phyloP scores from a whole-genome alignment of 148 eudicot genomes.

The Silene conica region DNA sequence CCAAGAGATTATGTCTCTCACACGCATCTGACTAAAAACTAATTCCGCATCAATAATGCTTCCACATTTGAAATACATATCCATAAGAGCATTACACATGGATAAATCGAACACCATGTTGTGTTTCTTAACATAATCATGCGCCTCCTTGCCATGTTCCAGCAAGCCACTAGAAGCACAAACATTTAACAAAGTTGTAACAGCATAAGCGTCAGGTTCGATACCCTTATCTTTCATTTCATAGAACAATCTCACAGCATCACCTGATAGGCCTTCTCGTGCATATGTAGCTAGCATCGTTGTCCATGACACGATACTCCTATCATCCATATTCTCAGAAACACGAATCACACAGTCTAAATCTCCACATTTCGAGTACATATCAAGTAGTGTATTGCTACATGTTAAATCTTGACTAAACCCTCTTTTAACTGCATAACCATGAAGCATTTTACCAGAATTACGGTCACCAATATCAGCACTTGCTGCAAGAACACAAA shows the following conservation, averaged over 20 bases:
- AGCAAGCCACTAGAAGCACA: conserved; percentile 51
- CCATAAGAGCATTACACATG: conserved; percentile 55
- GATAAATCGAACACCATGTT: conserved; percentile 32
- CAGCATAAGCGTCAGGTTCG: conserved; percentile 36
- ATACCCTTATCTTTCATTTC: conserved; percentile 46
- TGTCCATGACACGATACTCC: conserved; percentile 56
- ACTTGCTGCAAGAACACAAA: conserved; percentile 48
- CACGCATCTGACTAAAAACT: conserved; percentile 37
- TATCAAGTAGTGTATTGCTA: conserved; percentile 45
- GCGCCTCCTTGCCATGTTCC: conserved; percentile 48
- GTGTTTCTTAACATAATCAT: conserved; percentile 38
- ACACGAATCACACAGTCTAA: conserved; percentile 28
- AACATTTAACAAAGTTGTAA: conserved; percentile 52
- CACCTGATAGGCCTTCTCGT: conserved; percentile 35
- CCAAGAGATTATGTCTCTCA: conserved; percentile 53
- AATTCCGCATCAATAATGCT: conserved; percentile 51
- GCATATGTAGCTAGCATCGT: conserved; percentile 56
- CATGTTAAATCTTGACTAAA: conserved; percentile 37
- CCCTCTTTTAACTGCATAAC: conserved; percentile 42
- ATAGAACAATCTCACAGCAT: conserved; percentile 47
- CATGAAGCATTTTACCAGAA: conserved; percentile 39
- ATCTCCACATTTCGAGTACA: conserved; percentile 63
- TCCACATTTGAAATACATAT: conserved; percentile 72
- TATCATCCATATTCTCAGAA: conserved; percentile 43
- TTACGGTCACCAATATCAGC: conserved; percentile 24